phyloP scores from a whole-genome alignment of 202 grass and related monocot genomes.

The Panicum virgatum region DNA sequence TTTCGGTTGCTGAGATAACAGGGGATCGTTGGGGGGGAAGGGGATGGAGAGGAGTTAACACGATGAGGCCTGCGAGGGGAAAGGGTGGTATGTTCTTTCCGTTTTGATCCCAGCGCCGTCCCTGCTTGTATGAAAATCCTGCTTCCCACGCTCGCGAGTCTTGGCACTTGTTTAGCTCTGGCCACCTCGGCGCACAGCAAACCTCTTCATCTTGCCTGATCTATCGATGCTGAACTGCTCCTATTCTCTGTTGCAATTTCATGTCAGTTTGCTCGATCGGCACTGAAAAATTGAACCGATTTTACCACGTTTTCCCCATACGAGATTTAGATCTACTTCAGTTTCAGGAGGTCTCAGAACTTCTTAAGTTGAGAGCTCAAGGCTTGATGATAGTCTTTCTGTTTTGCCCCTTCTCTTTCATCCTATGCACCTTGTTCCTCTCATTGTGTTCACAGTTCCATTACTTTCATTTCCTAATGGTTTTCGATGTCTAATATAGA shows the following conservation, averaged over 20 bases:
- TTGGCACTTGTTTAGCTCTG: conserved; percentile 33
- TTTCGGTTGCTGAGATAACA: conserved; percentile 15
- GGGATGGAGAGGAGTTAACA: conserved; percentile 23
- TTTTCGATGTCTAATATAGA: conserved; percentile 1
- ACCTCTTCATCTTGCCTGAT: conserved; percentile 14
- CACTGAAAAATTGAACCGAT: neutral
- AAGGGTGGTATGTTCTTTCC: conserved; percentile 58
- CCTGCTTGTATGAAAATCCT: conserved; percentile 29
- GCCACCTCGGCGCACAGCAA: neutral
- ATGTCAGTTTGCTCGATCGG: neutral
- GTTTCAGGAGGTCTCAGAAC: neutral
- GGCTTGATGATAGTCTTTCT: neutral
- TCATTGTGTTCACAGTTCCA: conserved; percentile 10
- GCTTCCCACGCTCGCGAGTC: neutral
- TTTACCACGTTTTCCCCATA: neutral
- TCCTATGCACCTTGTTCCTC: neutral
- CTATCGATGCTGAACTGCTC: neutral
- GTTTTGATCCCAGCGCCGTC: conserved; percentile 29
- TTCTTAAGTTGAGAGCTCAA: neutral
- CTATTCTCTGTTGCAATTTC: neutral
- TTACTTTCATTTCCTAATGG: conserved; percentile 13
- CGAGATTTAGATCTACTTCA: conserved; percentile 24
- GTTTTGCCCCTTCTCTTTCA: neutral
- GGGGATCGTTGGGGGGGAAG: neutral
- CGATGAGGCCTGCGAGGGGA: conserved; percentile 27